phyloP scores from a whole-genome alignment of 2,329 filamentous ascomycete species.

The Phaeophleospora eucalypticola region DNA sequence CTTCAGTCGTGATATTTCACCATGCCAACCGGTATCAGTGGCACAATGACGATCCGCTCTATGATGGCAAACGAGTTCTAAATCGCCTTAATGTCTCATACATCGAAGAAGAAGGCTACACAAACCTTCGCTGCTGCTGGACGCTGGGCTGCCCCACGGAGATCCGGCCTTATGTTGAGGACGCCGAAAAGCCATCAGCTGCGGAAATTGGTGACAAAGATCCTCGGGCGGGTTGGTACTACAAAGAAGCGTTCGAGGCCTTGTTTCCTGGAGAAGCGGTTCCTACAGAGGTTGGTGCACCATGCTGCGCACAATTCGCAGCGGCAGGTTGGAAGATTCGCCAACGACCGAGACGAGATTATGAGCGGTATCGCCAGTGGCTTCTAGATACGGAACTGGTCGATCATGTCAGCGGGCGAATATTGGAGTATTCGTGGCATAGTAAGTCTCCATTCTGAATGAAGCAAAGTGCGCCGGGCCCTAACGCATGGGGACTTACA shows the following conservation, averaged over 20 bases:
- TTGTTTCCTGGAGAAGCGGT: conserved; percentile 42
- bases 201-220: conserved; percentile 16
- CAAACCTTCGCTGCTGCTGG: conserved; percentile 53
- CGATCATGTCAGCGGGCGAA: conserved; percentile 50
- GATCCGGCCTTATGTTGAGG: conserved; percentile 41
- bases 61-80: conserved; percentile 48
- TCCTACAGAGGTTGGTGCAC: conserved; percentile 46
- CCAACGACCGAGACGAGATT: conserved; percentile 45
- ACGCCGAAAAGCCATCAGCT: conserved; percentile 27
- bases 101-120: conserved; percentile 49
- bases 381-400: conserved; percentile 43
- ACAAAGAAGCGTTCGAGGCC: conserved; percentile 47
- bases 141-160: conserved; percentile 50
- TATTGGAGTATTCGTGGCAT: conserved; percentile 57
- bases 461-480: neutral
- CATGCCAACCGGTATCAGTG: conserved; percentile 54
- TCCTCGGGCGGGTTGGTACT: conserved; percentile 43
- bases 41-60: conserved; percentile 52
- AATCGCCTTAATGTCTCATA: conserved; percentile 47
- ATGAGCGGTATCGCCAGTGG: conserved; percentile 48
- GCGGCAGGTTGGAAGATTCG: conserved; percentile 46
- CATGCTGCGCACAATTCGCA: conserved; percentile 55
- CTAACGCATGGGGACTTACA: too few species aligned
- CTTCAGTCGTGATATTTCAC: conserved; percentile 54
- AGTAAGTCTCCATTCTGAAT: conserved; percentile 38